Percentiles rank a stretch among this genome's conserved stretches.
Evolutionary conservation across 2,329 filamentous ascomycete species (phyloP).

Genomic region (Pseudogymnoascus sp.): DNA sequence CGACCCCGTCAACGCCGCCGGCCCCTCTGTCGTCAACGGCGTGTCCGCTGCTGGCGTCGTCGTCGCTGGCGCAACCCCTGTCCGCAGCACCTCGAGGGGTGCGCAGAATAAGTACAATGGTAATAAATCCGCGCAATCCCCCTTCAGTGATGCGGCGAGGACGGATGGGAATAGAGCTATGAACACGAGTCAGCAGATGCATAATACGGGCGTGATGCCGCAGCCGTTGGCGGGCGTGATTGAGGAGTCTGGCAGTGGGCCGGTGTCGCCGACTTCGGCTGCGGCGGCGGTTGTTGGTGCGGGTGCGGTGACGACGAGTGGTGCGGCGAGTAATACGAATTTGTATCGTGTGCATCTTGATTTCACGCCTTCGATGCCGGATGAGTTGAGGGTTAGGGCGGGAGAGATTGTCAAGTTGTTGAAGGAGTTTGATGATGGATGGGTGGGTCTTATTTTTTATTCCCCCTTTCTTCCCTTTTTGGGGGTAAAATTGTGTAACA

Average conservation of each 20-base stretch:
- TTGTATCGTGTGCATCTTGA: conserved; percentile 93
- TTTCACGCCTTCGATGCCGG: conserved; percentile 85
- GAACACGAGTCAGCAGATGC: not conserved
- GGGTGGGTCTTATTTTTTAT: conserved; percentile 55
- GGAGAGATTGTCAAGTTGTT: conserved; percentile 83
- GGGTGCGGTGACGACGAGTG: conserved; percentile 45
- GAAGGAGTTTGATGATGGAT: conserved; percentile 97
- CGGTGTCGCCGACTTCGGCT: conserved; percentile 23
- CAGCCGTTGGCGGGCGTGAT: not conserved
- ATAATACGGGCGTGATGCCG: not conserved
- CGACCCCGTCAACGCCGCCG: conserved; percentile 35
- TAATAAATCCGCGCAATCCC: not conserved
- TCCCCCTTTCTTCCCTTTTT: not conserved
- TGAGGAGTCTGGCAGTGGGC: not conserved
- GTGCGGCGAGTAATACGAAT: conserved; percentile 46
- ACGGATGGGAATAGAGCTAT: not conserved
- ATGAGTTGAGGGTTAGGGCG: conserved; percentile 74
- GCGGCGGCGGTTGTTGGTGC: conserved; percentile 42
- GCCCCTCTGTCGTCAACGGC: conserved; percentile 35
- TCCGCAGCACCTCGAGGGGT: conserved; percentile 1
- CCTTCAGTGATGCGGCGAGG: conserved; percentile 17
- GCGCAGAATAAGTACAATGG: not conserved
- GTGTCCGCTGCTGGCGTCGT: conserved; percentile 33
- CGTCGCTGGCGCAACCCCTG: conserved; percentile 32
- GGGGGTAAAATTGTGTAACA: not conserved